These are phyloP conservation scores for Phalaenopsis equestris DNA, from an alignment of 106 monocot genomes.

Conservation along the genomic window DNA sequence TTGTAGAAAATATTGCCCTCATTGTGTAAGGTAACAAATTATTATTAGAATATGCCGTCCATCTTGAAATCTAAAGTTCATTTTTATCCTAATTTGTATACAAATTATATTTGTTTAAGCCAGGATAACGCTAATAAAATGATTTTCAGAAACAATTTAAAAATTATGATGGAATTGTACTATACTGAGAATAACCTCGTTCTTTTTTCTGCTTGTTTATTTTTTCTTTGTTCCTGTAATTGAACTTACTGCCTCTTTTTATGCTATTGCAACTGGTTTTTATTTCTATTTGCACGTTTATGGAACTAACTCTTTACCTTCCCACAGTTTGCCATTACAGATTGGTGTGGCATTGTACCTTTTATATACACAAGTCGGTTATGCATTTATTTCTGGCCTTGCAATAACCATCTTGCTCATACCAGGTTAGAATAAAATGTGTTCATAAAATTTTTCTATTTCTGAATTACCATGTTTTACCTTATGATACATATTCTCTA, in stretches of 20 bases:
- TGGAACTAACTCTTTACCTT: not conserved
- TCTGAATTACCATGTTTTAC: not conserved
- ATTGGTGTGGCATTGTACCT: slow-evolving; percentile 87
- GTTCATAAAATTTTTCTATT: not conserved
- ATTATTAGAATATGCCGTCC: not conserved
- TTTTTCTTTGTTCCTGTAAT: not conserved
- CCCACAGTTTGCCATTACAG: slow-evolving; percentile 82
- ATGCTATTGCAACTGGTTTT: not conserved
- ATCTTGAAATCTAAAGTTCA: not conserved
- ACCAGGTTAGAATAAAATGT: slow-evolving; percentile 51
- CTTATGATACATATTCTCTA: not conserved
- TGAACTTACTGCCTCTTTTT: not conserved
- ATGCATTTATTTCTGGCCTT: slow-evolving; percentile 88
- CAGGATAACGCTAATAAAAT: not conserved
- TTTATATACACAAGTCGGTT: slow-evolving; percentile 89
- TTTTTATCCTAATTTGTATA: not conserved
- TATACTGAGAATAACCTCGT: not conserved
- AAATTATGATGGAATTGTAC: not conserved
- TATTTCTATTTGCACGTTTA: not conserved
- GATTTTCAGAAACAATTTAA: not conserved
- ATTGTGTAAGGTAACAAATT: not conserved
- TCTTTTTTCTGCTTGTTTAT: not conserved
- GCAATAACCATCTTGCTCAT: slow-evolving; percentile 84
- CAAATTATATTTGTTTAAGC: not conserved
- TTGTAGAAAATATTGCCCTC: not conserved